Conservation (phyloP, 176 grass and related monocot genomes). For the Paspalum vaginatum region DNA sequence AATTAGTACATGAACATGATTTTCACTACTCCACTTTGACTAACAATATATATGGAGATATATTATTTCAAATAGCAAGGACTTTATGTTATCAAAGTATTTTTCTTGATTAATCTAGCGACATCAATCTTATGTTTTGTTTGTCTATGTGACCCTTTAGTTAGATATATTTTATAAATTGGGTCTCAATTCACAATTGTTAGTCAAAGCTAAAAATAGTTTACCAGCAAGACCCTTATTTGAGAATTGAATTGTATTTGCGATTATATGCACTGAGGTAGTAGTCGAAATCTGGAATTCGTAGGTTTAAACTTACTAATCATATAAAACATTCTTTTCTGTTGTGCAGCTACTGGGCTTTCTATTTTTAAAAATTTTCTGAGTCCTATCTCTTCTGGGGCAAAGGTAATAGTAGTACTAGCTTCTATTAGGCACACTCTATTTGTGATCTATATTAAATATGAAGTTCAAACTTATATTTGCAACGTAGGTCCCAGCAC, state of each 20-base stretch:
- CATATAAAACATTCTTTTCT: background rate
- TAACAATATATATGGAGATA: background rate
- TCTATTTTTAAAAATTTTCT: constrained; percentile 85
- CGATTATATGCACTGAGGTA: background rate
- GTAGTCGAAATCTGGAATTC: constrained; percentile 16
- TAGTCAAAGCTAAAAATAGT: constrained; percentile 9
- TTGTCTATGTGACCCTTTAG: background rate
- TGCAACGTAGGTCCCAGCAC: constrained; percentile 52
- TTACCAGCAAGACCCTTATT: background rate
- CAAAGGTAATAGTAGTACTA: constrained; percentile 58
- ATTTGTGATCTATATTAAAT: constrained; percentile 14
- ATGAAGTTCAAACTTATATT: constrained; percentile 21
- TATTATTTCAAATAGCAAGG: background rate
- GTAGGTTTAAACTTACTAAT: background rate
- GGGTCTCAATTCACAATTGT: background rate
- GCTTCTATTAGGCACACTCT: constrained; percentile 21
- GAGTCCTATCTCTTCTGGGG: constrained; percentile 56
- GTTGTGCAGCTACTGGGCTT: constrained; percentile 77
- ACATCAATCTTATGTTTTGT: background rate
- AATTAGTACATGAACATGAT: background rate
- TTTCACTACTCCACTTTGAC: background rate
- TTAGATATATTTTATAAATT: background rate
- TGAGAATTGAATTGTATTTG: background rate
- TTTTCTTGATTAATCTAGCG: background rate
- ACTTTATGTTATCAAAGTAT: background rate